Conservation (phyloP, 179 eudicot species). For the Vitellaria paradoxa region DNA sequence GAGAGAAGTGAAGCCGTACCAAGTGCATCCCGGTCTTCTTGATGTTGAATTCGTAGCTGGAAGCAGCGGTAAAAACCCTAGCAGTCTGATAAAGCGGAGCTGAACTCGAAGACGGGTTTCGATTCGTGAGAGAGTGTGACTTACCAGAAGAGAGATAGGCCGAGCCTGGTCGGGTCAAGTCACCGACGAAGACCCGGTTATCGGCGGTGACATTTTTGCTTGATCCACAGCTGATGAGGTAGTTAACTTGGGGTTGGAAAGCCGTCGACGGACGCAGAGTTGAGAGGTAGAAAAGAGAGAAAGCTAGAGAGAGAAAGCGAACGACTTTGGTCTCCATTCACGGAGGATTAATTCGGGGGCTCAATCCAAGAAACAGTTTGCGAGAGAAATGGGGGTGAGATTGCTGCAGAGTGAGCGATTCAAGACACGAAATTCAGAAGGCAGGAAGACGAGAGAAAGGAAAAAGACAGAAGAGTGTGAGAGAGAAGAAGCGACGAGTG, state of each 20-base stretch:
- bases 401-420: not conserved
- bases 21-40: slow-evolving; percentile 51
- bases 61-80: slow-evolving; percentile 47
- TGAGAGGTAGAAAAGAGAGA: slow-evolving; percentile 6
- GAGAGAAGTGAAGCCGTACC: slow-evolving; percentile 70
- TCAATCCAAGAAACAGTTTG: not conserved
- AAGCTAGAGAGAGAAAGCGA: slow-evolving; percentile 16
- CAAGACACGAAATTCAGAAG: not conserved
- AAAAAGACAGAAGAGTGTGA: not conserved
- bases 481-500: not conserved
- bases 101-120: slow-evolving; percentile 43
- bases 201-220: slow-evolving; percentile 33
- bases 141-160: slow-evolving; percentile 33
- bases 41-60: slow-evolving; percentile 43
- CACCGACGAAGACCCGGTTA: slow-evolving; percentile 53
- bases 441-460: not conserved
- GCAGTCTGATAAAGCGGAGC: slow-evolving; percentile 52
- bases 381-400: no score
- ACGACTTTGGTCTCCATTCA: slow-evolving; percentile 23
- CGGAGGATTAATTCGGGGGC: not conserved
- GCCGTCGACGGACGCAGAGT: slow-evolving; percentile 15
- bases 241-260: slow-evolving; percentile 47
- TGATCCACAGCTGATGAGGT: slow-evolving; percentile 74
- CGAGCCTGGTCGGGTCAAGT: slow-evolving; percentile 34
- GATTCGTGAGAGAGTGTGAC: slow-evolving; percentile 37